Conservation (phyloP, 768 basidiomycete genomes). For the Artomyces pyxidatus region DNA sequence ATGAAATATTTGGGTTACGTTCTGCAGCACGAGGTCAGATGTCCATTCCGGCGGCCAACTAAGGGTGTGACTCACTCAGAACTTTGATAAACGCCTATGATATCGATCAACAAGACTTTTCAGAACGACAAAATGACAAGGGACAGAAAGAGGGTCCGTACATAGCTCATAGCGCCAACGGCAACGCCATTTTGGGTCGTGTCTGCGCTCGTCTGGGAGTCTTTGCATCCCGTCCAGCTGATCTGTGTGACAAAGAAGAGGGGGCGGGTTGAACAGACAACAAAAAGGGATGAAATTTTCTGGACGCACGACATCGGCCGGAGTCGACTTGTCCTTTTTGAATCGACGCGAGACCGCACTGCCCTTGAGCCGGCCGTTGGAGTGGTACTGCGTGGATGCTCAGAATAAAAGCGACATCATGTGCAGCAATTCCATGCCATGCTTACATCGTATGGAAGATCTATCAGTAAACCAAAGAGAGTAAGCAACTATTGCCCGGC, state of each 20-base stretch:
- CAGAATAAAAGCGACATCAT: not conserved
- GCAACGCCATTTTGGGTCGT: conserved; percentile 56
- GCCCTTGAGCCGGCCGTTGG: conserved; percentile 22
- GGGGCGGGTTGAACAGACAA: not conserved
- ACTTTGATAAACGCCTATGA: conserved; percentile 48
- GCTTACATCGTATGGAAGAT: conserved; percentile 59
- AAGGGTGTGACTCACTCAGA: conserved; percentile 32
- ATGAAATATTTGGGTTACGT: conserved; percentile 31
- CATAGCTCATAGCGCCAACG: conserved; percentile 76
- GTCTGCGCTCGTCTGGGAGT: conserved; percentile 78
- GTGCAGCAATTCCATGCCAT: not conserved
- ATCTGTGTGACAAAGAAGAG: conserved; percentile 36
- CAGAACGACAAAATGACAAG: not conserved
- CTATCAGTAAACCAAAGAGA: conserved; percentile 25
- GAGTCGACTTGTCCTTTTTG: conserved; percentile 44
- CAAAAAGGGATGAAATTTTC: conserved; percentile 13
- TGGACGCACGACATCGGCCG: conserved; percentile 84
- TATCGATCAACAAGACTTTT: not conserved
- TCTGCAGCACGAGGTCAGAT: conserved; percentile 1
- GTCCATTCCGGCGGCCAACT: not conserved
- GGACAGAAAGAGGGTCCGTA: conserved; percentile 27
- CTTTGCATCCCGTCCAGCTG: conserved; percentile 81
- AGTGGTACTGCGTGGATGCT: conserved; percentile 20
- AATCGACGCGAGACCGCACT: conserved; percentile 20
- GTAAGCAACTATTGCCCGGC: not conserved